Evolutionary conservation across 345 rosid genomes (phyloP).

Genomic region (Lepidium didymum): DNA sequence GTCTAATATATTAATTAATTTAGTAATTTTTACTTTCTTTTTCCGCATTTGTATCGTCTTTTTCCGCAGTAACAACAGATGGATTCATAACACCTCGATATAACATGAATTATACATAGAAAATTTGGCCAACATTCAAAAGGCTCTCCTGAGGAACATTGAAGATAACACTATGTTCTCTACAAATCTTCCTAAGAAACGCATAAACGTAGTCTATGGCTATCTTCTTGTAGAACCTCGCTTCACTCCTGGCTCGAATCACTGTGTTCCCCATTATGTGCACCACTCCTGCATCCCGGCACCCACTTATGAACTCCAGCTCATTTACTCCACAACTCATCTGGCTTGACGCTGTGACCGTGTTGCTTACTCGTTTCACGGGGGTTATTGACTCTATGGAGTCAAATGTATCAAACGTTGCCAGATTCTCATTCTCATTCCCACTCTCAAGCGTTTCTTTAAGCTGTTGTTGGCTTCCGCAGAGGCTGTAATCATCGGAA

Average conservation of each 20-base stretch:
- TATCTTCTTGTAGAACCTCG: conserved; percentile 56
- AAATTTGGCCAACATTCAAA: conserved; percentile 65
- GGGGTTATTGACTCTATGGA: conserved; percentile 21
- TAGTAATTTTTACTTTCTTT: not conserved
- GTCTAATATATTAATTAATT: not conserved
- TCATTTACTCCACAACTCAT: conserved; percentile 54
- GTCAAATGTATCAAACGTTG: conserved; percentile 24
- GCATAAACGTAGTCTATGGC: conserved; percentile 63
- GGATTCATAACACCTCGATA: not conserved
- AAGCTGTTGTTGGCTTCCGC: conserved; percentile 36
- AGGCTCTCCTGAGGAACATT: conserved; percentile 73
- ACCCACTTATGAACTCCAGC: conserved; percentile 44
- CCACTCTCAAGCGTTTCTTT: conserved; percentile 22
- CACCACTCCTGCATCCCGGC: conserved; percentile 67
- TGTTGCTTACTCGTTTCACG: conserved; percentile 22
- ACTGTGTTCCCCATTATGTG: conserved; percentile 70
- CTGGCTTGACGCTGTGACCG: conserved; percentile 33
- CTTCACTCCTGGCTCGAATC: conserved; percentile 52
- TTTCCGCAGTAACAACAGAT: not conserved
- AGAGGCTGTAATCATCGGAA: conserved; percentile 60
- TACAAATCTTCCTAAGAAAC: conserved; percentile 76
- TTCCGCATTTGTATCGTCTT: not conserved
- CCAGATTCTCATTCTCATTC: conserved; percentile 1
- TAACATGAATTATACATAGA: conserved; percentile 43
- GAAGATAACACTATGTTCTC: conserved; percentile 62